Conservation (phyloP, 2,329 filamentous ascomycete species). For the Arthroderma uncinatum region DNA sequence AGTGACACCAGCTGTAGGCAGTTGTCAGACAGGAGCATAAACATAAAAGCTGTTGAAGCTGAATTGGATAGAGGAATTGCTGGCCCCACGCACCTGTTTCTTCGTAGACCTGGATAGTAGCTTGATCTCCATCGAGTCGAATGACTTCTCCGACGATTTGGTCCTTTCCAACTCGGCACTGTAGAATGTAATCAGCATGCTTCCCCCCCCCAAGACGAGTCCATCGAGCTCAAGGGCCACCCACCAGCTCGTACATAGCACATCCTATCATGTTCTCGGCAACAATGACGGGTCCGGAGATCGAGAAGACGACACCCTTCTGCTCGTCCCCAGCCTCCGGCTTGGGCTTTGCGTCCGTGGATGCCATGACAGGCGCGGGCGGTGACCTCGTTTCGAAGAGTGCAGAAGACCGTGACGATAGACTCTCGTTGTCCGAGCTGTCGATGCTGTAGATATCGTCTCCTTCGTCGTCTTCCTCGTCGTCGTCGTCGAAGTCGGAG, state of each 20-base stretch:
- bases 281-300: conserved; percentile 80
- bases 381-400: conserved; percentile 7
- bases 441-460: neutral
- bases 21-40: neutral
- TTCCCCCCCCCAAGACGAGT: conserved; percentile 4
- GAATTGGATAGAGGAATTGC: neutral
- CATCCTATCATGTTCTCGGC: conserved; percentile 98
- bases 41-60: neutral
- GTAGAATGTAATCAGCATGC: conserved; percentile 4
- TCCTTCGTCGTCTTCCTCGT: neutral
- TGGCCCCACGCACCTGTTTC: conserved; percentile 63
- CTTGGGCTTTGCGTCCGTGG: conserved; percentile 35
- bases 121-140: conserved; percentile 89
- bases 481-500: conserved; percentile 20
- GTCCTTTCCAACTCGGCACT: conserved; percentile 89
- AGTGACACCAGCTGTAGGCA: conserved; percentile 61
- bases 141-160: conserved; percentile 94
- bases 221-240: neutral
- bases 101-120: conserved; percentile 97
- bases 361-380: conserved; percentile 30
- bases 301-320: conserved; percentile 58
- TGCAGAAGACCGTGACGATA: conserved; percentile 15
- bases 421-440: conserved; percentile 8
- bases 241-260: conserved; percentile 97
- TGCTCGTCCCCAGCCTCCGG: conserved; percentile 42